These are phyloP conservation scores for Tetrahymena elliotti DNA, from an alignment of 73 alveolate genomes.

Conservation along the genomic window DNA sequence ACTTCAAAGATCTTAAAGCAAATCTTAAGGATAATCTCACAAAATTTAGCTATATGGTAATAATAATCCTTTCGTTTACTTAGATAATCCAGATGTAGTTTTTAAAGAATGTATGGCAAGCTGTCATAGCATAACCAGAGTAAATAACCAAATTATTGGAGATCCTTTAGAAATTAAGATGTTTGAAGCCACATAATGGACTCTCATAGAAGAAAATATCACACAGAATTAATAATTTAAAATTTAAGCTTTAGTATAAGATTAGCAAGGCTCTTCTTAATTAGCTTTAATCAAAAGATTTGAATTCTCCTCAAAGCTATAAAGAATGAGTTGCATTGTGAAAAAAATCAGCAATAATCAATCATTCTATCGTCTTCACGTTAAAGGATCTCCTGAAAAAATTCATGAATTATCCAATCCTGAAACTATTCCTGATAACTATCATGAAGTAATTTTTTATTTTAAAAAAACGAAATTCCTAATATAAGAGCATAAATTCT, in stretches of 20 bases:
- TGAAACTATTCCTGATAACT: conserved; percentile 63
- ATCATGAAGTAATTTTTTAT: conserved; percentile 56
- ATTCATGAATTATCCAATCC: conserved; percentile 56
- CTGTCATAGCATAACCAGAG: conserved; percentile 79
- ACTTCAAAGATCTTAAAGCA: neutral
- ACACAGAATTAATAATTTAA: conserved; percentile 38
- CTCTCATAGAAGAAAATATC: conserved; percentile 6
- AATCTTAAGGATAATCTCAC: neutral
- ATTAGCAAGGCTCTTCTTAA: neutral
- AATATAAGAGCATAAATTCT: no score
- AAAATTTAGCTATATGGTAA: neutral
- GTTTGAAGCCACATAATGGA: conserved; percentile 90
- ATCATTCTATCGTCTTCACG: conserved; percentile 22
- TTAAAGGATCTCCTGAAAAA: conserved; percentile 86
- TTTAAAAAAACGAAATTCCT: no score
- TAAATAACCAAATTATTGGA: conserved; percentile 70
- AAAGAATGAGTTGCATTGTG: conserved; percentile 54
- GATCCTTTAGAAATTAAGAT: conserved; percentile 90
- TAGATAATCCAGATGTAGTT: neutral
- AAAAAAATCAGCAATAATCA: conserved; percentile 9
- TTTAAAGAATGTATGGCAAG: conserved; percentile 54
- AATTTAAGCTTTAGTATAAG: neutral
- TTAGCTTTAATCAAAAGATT: conserved; percentile 37
- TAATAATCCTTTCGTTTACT: neutral
- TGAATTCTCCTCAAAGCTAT: conserved; percentile 52